These are phyloP conservation scores for Geotrichum ghanense DNA, from an alignment of 805 yeast species.

Conservation along the genomic window DNA sequence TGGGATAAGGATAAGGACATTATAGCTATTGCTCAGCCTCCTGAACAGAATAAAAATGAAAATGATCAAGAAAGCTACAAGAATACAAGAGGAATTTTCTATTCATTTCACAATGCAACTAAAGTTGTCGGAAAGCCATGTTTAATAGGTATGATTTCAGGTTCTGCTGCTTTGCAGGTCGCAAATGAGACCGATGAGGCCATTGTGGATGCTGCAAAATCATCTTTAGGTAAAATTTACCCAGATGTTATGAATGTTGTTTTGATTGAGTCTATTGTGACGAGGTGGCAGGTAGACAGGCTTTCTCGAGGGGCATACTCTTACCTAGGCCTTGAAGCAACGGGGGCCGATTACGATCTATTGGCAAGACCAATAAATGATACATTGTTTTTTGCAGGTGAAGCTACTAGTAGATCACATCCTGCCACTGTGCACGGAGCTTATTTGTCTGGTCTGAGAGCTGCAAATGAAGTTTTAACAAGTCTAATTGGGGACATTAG, in stretches of 20 bases:
- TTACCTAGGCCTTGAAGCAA: constrained; percentile 32
- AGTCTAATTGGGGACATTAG: constrained; percentile 30
- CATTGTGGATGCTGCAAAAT: constrained; percentile 24
- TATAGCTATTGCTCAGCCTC: constrained; percentile 23
- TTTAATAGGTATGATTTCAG: constrained; percentile 29
- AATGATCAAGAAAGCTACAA: constrained; percentile 14
- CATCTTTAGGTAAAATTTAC: constrained; percentile 21
- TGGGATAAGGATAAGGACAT: constrained; percentile 28
- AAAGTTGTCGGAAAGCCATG: constrained; percentile 27
- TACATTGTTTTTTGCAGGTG: constrained; percentile 32
- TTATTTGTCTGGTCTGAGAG: constrained; percentile 31
- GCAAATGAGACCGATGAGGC: constrained; percentile 23
- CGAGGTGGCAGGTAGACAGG: constrained; percentile 75
- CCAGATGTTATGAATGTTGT: constrained; percentile 10
- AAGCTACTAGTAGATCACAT: constrained; percentile 30
- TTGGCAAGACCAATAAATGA: constrained; percentile 29
- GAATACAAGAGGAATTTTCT: constrained; percentile 27
- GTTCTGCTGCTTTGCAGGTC: constrained; percentile 27
- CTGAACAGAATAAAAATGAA: constrained; percentile 11
- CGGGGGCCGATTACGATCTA: constrained; percentile 31
- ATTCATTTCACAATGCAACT: constrained; percentile 29
- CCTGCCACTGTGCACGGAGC: constrained; percentile 37
- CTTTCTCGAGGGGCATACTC: constrained; percentile 71
- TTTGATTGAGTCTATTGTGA: constrained; percentile 32
- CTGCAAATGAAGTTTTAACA: constrained; percentile 30